Evolutionary conservation across 148 eudicot genomes (phyloP).

Genomic region (Rheum nobile): DNA sequence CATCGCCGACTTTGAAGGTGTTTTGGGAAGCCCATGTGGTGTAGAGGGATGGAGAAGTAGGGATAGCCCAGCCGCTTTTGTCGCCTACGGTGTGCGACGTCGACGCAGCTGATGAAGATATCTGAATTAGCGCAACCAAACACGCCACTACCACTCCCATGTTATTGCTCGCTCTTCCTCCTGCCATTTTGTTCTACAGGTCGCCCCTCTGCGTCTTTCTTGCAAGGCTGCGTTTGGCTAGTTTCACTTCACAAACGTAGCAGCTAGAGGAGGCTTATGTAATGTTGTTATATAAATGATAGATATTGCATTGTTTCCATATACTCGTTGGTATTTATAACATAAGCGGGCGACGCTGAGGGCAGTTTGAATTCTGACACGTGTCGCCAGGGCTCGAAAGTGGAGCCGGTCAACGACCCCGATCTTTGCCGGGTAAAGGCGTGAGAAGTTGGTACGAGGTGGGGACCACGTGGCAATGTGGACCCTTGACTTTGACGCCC

Average conservation of each 20-base stretch:
- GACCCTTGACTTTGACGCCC: not conserved
- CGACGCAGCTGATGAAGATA: not conserved
- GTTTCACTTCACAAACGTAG: not conserved
- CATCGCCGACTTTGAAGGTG: not conserved
- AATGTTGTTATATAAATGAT: not conserved
- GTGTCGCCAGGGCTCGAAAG: not conserved
- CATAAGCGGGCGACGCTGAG: not conserved
- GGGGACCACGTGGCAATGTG: slow-evolving; percentile 1
- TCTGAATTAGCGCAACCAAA: slow-evolving; percentile 3
- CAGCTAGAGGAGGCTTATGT: not conserved
- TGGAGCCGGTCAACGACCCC: slow-evolving; percentile 6
- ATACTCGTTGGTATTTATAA: not conserved
- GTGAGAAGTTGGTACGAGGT: not conserved
- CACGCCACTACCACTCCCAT: not conserved
- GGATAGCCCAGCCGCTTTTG: not conserved
- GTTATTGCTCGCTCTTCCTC: not conserved
- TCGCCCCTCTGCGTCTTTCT: not conserved
- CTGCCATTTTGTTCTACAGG: slow-evolving; percentile 4
- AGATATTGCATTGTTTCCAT: not conserved
- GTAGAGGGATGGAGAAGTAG: not conserved
- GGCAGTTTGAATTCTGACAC: not conserved
- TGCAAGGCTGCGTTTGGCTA: slow-evolving; percentile 3
- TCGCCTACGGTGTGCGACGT: not conserved
- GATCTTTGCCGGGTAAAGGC: not conserved
- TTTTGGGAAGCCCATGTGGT: not conserved